A percentile compares a stretch with the other conserved stretches of the same genome.
Conservation (phyloP, 2,329 filamentous ascomycete species). For the Ophiostoma australiae region DNA sequence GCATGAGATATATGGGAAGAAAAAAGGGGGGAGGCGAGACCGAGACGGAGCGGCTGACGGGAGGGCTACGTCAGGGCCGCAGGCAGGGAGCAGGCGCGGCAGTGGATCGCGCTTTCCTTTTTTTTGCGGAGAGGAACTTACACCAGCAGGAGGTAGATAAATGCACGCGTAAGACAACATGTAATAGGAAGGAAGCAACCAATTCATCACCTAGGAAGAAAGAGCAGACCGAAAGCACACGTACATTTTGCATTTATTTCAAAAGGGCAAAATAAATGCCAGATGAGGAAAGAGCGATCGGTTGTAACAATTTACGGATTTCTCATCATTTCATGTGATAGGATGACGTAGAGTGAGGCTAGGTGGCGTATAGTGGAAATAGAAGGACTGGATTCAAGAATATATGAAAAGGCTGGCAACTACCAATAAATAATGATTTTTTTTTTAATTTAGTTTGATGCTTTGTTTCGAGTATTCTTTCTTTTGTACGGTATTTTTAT, state of each 20-base stretch:
- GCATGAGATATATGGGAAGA: neutral
- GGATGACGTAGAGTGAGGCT: neutral
- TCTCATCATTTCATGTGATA: neutral
- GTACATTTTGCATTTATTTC: no score
- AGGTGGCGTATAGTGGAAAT: neutral
- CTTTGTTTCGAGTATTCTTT: no score
- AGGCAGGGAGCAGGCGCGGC: neutral
- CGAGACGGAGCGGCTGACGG: neutral
- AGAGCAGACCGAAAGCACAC: neutral
- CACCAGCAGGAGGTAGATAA: neutral
- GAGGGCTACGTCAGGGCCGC: neutral
- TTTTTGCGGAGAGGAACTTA: conserved; percentile 7
- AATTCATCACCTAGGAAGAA: neutral
- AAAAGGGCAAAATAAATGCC: neutral
- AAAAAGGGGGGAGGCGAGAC: neutral
- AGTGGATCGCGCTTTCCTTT: conserved; percentile 6
- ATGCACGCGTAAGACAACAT: neutral
- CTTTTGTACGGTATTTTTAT: no score
- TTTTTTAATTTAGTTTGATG: no score
- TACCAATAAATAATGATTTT: no score
- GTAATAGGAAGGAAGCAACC: neutral
- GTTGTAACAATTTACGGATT: neutral
- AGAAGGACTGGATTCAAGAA: neutral
- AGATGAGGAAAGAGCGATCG: neutral
- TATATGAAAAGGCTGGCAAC: no score